Evolutionary conservation across 192 early-diverging fungal genomes (phyloP).

Genomic region (Backusella parvicylindrica): DNA sequence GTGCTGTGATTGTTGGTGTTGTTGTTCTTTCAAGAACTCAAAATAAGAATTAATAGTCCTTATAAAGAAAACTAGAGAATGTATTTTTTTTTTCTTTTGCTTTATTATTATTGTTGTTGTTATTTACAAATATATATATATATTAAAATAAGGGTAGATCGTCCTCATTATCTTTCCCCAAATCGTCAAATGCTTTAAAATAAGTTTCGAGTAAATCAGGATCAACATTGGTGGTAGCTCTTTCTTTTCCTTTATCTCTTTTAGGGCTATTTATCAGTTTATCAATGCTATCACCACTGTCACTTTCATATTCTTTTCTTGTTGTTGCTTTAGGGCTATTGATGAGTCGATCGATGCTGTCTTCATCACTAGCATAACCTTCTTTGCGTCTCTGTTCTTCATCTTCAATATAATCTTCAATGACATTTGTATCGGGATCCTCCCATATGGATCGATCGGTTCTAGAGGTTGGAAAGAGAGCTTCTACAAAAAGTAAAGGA

Average conservation of each 20-base stretch:
- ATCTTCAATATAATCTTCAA: neutral
- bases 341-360: neutral
- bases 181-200: neutral
- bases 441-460: constrained; percentile 11
- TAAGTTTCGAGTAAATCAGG: neutral
- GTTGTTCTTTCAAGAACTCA: constrained; percentile 31
- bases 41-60: neutral
- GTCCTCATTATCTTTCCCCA: neutral
- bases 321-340: neutral
- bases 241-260: neutral
- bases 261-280: neutral
- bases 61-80: neutral
- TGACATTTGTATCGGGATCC: neutral
- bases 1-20: constrained; percentile 49
- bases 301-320: neutral
- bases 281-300: neutral
- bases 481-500: constrained; percentile 58
- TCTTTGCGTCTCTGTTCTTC: neutral
- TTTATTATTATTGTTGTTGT: neutral
- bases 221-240: neutral
- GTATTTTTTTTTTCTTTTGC: neutral
- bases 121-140: neutral
- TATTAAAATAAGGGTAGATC: neutral
- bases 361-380: neutral
- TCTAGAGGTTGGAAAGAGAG: constrained; percentile 46